Base-by-base conservation (phyloP, 2,329 filamentous ascomycete genomes). In the Pyricularia sp. region DNA sequence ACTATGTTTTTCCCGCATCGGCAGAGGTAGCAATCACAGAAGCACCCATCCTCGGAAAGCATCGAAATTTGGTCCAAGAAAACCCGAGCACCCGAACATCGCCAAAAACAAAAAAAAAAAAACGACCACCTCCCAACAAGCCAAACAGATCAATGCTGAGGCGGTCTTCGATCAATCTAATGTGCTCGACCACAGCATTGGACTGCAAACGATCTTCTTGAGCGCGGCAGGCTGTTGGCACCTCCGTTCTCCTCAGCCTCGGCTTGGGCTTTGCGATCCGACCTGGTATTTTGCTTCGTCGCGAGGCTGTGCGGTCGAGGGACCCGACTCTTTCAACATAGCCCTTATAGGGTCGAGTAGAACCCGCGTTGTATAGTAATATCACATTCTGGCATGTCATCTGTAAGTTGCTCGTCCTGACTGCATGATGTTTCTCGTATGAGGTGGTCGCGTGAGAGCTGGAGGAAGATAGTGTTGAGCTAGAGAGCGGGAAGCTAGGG, bases 391-490 rank as follows among this genome's bases (percentile, higher is more conserved):
- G 35, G 6, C 61, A 62, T 55, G 62, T 63, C 62, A 53, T 63
- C 44, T 28, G 62, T 64, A 64, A 31, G 62, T 64, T 59, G 16
- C 24, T 31, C n/a, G 26, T 53, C n/a, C 62, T 53, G 28, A 12
- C 26, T 62, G 24, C 8, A 28, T 62, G 4, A 5, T 53, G 12
- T 13, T n/a, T 31, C 26, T 44, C 13, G 19, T 16, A 16, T 16
- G 13, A 26, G 6, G 28, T 16, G 16, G 40, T 53, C n/a, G 24
- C 24, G 55, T 24, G 55, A 26, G 55, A 28, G 55, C 26, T 19
- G 1, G 24, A 28, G 26, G 10, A 59, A 28, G 24, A 19, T 30
- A 28, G 26, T 10, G 22, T 26, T 26, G 24, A 19, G 13, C 24
- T 19, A 12, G 55, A 8, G 26, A 28, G 7, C 55, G 13, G 55